phyloP scores from a whole-genome alignment of 805 yeast species.

The Starmera amethionina region DNA sequence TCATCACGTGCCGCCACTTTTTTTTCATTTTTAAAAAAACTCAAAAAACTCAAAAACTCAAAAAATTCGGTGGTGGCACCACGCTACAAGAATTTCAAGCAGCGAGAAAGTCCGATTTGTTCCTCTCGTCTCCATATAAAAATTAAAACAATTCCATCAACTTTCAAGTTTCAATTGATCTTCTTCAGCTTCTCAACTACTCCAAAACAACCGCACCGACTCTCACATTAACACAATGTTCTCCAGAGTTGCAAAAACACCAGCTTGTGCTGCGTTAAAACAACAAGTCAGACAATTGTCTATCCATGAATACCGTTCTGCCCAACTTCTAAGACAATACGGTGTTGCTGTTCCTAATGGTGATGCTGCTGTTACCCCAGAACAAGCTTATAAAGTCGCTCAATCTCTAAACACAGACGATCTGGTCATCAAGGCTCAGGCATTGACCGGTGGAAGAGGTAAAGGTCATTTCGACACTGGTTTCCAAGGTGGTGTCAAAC shows the following conservation, averaged over 20 bases:
- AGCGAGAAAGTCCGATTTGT: no score
- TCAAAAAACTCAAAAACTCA: no score
- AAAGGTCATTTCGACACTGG: constrained; percentile 97
- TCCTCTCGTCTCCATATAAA: no score
- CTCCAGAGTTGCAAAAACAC: not conserved
- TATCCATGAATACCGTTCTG: constrained; percentile 93
- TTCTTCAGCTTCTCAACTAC: not conserved
- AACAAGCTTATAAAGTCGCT: constrained; percentile 81
- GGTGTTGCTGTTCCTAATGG: constrained; percentile 91
- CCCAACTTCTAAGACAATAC: constrained; percentile 68
- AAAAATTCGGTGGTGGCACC: no score
- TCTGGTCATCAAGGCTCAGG: constrained; percentile 96
- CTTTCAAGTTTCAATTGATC: no score
- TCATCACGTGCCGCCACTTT: no score
- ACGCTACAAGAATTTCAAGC: no score
- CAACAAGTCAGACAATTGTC: constrained; percentile 61
- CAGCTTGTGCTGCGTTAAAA: constrained; percentile 6
- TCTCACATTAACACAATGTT: not conserved
- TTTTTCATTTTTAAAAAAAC: no score
- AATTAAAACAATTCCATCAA: no score
- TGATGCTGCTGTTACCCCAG: constrained; percentile 80
- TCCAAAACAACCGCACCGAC: not conserved
- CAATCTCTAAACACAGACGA: constrained; percentile 65
- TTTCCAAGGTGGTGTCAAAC: constrained; percentile 91
- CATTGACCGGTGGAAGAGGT: constrained; percentile 99